Percentiles rank a stretch among this genome's conserved stretches.
Evolutionary conservation across 1,284 basidiomycete genomes (phyloP).

Genomic region (Cryptococcus floricola): DNA sequence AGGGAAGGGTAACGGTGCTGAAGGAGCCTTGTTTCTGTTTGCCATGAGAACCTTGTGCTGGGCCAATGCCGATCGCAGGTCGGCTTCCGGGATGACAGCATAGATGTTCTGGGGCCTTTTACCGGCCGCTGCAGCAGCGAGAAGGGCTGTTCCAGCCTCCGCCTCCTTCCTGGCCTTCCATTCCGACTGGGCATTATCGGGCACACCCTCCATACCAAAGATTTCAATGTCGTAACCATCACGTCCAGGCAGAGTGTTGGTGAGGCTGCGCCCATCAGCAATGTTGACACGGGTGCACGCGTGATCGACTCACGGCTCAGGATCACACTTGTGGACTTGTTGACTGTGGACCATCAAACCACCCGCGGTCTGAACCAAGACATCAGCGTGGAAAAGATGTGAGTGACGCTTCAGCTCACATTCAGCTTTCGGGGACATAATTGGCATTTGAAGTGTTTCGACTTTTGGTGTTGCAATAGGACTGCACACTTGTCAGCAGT

Average conservation of each 20-base stretch:
- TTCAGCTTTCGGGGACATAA: constrained; percentile 93
- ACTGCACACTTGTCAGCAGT: constrained; percentile 55
- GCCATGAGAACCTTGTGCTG: constrained; percentile 94
- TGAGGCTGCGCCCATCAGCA: constrained; percentile 60
- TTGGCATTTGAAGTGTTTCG: constrained; percentile 97
- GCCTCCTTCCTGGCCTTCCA: constrained; percentile 92
- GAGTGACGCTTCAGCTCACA: constrained; percentile 22
- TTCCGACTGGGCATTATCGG: constrained; percentile 86
- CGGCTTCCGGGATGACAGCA: constrained; percentile 71
- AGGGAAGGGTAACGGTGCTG: constrained; percentile 59
- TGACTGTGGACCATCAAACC: constrained; percentile 98
- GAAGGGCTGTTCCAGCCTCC: constrained; percentile 71
- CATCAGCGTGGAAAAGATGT: constrained; percentile 1
- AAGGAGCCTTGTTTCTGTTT: constrained; percentile 53
- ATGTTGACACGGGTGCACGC: neutral
- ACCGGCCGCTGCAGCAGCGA: constrained; percentile 64
- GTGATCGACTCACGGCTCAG: constrained; percentile 70
- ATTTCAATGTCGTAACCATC: constrained; percentile 99
- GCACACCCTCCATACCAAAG: constrained; percentile 98
- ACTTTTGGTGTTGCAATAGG: constrained; percentile 97
- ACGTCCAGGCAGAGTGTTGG: constrained; percentile 91
- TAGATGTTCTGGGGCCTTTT: constrained; percentile 84
- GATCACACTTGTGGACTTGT: constrained; percentile 96
- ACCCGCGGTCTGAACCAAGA: constrained; percentile 62
- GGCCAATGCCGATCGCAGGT: constrained; percentile 76